These are phyloP conservation scores for Arabis hirsuta DNA, from an alignment of 345 rosid species.

Conservation along the genomic window DNA sequence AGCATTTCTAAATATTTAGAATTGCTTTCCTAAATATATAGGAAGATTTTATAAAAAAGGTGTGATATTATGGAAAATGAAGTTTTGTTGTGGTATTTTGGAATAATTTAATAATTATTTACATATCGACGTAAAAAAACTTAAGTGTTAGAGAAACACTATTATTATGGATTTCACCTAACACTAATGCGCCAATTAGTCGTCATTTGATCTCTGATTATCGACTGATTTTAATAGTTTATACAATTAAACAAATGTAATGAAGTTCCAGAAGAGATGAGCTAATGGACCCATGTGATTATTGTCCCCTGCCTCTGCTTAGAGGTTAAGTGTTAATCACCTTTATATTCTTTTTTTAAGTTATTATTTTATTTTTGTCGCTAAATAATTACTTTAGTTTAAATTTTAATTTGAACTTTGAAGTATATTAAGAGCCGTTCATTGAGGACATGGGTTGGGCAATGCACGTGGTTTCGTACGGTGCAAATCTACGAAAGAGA, in stretches of 20 bases:
- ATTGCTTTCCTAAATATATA: not conserved
- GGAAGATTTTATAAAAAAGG: not conserved
- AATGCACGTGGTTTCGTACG: constrained; percentile 43
- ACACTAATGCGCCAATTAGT: constrained; percentile 19
- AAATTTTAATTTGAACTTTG: constrained; percentile 23
- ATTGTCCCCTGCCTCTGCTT: constrained; percentile 43
- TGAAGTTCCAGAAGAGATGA: constrained; percentile 41
- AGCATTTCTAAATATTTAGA: not conserved
- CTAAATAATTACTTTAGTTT: constrained; percentile 10
- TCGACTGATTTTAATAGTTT: constrained; percentile 6
- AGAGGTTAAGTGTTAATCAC: constrained; percentile 38
- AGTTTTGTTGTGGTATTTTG: not conserved
- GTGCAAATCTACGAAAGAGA: constrained; percentile 35
- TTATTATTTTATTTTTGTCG: not conserved
- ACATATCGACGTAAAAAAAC: not conserved
- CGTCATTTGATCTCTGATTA: constrained; percentile 24
- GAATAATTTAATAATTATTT: not conserved
- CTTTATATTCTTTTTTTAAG: constrained; percentile 3
- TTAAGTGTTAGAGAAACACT: not conserved
- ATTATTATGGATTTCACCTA: constrained; percentile 30
- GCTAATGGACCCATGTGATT: constrained; percentile 44
- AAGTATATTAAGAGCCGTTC: constrained; percentile 39
- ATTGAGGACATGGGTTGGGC: constrained; percentile 30
- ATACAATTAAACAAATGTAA: not conserved
- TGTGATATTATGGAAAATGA: not conserved